Evolutionary conservation across 306 rosid genomes (phyloP).

Genomic region (Citrullus mucosospermus): DNA sequence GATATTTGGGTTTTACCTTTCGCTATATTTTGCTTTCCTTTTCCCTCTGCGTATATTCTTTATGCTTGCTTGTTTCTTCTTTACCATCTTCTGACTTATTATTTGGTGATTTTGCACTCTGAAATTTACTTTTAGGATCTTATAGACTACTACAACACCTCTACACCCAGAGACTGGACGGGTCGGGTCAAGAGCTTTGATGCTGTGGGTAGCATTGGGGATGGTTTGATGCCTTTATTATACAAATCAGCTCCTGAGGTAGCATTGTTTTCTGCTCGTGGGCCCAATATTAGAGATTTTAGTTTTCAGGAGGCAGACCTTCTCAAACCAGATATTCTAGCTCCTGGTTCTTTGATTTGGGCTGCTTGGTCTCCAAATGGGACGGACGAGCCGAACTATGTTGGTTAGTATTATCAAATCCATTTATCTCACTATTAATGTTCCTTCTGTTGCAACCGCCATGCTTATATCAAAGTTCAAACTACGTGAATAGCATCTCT

Average conservation of each 20-base stretch:
- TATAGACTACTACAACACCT: slow-evolving; percentile 67
- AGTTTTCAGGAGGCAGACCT: slow-evolving; percentile 96
- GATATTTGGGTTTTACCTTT: not conserved
- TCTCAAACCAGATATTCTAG: slow-evolving; percentile 95
- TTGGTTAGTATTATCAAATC: slow-evolving; percentile 31
- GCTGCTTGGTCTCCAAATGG: slow-evolving; percentile 99
- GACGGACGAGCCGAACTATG: slow-evolving; percentile 86
- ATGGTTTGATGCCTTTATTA: slow-evolving; percentile 82
- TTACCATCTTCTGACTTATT: not conserved
- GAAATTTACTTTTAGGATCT: slow-evolving; percentile 56
- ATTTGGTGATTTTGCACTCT: slow-evolving; percentile 15
- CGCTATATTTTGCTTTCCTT: not conserved
- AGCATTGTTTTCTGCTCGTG: slow-evolving; percentile 89
- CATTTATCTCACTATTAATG: not conserved
- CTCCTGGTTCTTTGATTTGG: slow-evolving; percentile 98
- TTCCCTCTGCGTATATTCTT: not conserved
- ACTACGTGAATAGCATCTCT: not conserved
- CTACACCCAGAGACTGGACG: slow-evolving; percentile 96
- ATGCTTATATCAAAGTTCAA: not conserved
- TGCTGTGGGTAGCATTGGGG: slow-evolving; percentile 74
- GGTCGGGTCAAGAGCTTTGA: slow-evolving; percentile 85
- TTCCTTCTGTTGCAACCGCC: not conserved
- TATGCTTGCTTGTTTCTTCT: slow-evolving; percentile 4
- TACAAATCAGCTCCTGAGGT: slow-evolving; percentile 98
- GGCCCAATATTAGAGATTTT: slow-evolving; percentile 89